Evolutionary conservation across 345 rosid species (phyloP), one percentile per base, ranked within the genome.

Genomic region (Ceriops zippeliana): DNA sequence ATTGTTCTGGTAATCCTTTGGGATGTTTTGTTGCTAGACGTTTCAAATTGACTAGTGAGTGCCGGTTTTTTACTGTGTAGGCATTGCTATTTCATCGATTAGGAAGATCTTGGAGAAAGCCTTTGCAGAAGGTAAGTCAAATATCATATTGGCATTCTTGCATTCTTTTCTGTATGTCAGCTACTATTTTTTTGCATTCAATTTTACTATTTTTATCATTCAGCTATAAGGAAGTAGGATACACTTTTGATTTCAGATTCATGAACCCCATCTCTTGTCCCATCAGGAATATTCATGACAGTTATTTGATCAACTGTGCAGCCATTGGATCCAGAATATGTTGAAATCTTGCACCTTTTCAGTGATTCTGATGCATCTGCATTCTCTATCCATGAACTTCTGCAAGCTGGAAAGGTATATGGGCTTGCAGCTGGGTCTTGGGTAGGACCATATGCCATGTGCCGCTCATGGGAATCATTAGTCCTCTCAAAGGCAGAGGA

Each of bases 381-480:
- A 22, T 89, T 95, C 79, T 95, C 97, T 52, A 82, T 91, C 67
- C 99, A 91, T 84, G 89, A 85, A 84, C 96, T 95, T 75, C 80
- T 95, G 70, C 75, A 62, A 73, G 88, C 88, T 68, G 97, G 97
- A 71, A 81, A 83, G 75, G 56, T 77, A 34, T 91, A 95, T 79
- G 90, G 92, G 75, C 99, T 95, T 59, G 96, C 95, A 47, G 93
- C 91, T 76, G 99, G 99, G 65, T 91, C 97, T 80, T 95, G 99
- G 99, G 86, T 95, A 46, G 97, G 99, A 51, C 99, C 99, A 49
- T 95, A 95, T 76, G 96, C 99, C 30, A 81, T 84, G 68, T 95
- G 99, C 75, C 93, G 96, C 52, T 74, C 97, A 2, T 91, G 96
- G 93, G 96, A 89, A 75, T 77, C 83, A 57, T 86, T 95, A 70